Evolutionary conservation across 495 filamentous ascomycete genomes (phyloP).

Genomic region (Neurospora tetraspora): DNA sequence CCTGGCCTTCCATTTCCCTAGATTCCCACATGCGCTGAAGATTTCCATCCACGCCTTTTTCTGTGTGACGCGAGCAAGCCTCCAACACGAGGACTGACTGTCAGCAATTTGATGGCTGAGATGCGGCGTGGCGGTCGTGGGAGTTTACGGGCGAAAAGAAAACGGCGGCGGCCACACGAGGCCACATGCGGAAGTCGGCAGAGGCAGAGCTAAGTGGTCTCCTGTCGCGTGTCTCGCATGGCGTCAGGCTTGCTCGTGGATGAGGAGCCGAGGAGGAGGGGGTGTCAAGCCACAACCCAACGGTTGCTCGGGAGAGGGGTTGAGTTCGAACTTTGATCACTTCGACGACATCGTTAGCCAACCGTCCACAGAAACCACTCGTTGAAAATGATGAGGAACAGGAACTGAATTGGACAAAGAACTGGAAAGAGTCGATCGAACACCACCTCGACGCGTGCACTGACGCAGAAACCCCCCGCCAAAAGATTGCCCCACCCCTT

Average conservation of each 20-base stretch:
- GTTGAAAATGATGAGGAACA: neutral
- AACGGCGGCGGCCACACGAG: neutral
- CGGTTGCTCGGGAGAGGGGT: neutral
- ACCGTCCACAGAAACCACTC: neutral
- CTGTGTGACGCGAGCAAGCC: neutral
- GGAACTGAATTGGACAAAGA: neutral
- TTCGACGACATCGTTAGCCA: neutral
- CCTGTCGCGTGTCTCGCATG: neutral
- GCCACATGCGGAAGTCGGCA: neutral
- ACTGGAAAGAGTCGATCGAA: neutral
- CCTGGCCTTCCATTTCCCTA: neutral
- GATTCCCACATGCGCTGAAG: neutral
- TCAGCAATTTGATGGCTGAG: neutral
- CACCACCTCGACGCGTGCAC: neutral
- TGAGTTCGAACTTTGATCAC: neutral
- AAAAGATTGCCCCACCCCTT: neutral
- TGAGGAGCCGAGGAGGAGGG: neutral
- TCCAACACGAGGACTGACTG: neutral
- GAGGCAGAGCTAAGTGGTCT: neutral
- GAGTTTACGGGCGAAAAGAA: neutral
- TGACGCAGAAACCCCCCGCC: neutral
- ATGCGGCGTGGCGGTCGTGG: neutral
- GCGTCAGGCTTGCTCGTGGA: neutral
- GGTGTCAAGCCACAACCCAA: neutral
- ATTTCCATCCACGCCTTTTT: neutral